A percentile compares a stretch with the other conserved stretches of the same genome.
Conservation (phyloP, 31 red algal genomes). For the Pterothamnion heteromorphum region DNA sequence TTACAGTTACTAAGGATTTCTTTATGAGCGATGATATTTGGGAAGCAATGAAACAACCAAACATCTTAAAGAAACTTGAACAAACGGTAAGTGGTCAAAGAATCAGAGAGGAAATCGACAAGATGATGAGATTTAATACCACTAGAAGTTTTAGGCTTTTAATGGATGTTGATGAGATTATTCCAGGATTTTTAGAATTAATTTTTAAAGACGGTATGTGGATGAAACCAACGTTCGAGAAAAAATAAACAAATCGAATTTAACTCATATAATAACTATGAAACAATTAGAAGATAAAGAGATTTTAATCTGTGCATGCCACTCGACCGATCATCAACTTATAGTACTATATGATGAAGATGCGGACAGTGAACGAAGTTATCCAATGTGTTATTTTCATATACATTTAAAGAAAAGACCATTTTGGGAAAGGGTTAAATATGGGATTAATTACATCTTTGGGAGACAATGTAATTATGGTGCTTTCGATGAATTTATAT, state of each 20-base stretch:
- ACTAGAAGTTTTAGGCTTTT: neutral
- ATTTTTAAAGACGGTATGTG: neutral
- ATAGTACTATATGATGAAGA: too few species aligned
- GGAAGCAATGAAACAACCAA: neutral
- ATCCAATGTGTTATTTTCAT: too few species aligned
- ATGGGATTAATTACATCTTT: too few species aligned
- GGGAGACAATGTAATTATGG: too few species aligned
- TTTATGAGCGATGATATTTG: neutral
- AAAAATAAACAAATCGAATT: neutral
- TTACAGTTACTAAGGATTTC: conserved; percentile 2
- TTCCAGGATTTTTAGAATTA: neutral
- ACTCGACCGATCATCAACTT: too few species aligned
- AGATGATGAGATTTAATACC: neutral
- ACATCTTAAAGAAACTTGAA: neutral
- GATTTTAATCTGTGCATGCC: too few species aligned
- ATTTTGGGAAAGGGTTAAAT: too few species aligned
- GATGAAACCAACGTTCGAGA: neutral
- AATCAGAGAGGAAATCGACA: neutral
- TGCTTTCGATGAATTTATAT: too few species aligned
- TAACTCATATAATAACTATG: too few species aligned
- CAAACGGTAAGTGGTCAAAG: neutral
- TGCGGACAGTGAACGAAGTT: too few species aligned
- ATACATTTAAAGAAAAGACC: too few species aligned
- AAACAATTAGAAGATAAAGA: too few species aligned
- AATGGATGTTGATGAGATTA: neutral